A percentile compares a stretch with the other conserved stretches of the same genome.
Conservation (phyloP, 345 rosid genomes). For the Eutrema heterophyllum region DNA sequence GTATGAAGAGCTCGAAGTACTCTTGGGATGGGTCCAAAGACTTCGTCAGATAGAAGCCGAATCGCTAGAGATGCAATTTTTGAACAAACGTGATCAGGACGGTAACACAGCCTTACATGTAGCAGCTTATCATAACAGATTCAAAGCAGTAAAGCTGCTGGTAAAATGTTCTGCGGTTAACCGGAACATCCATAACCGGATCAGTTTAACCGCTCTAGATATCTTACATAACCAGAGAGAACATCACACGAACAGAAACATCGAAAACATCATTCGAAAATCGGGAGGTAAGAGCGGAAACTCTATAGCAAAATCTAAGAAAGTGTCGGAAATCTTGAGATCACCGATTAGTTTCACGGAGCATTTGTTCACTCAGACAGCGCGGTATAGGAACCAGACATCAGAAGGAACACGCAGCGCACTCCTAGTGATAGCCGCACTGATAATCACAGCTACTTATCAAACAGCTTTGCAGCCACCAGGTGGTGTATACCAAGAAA, state of each 20-base stretch:
- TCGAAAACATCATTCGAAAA: neutral
- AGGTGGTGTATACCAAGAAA: conserved; percentile 28
- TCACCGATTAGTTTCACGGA: neutral
- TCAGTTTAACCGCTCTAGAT: conserved; percentile 12
- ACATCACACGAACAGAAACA: neutral
- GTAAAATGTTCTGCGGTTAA: conserved; percentile 1
- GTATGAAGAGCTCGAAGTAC: conserved; percentile 18
- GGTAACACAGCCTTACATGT: conserved; percentile 34
- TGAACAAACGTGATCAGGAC: conserved; percentile 29
- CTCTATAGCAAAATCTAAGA: neutral
- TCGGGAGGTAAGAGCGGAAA: neutral
- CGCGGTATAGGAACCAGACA: neutral
- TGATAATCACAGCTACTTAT: conserved; percentile 35
- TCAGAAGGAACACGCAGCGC: conserved; percentile 19
- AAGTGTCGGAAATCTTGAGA: conserved; percentile 5
- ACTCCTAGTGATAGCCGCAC: conserved; percentile 28
- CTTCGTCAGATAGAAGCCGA: neutral
- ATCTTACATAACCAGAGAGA: conserved; percentile 9
- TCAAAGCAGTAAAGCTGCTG: conserved; percentile 19
- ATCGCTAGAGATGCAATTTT: neutral
- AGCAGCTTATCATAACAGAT: conserved; percentile 25
- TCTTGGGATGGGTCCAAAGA: conserved; percentile 25
- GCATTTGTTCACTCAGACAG: conserved; percentile 3
- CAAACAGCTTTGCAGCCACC: conserved; percentile 31
- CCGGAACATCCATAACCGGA: conserved; percentile 10